Base-by-base conservation (phyloP, 176 grass and related monocot genomes). In the Bonia amplexicaulis region DNA sequence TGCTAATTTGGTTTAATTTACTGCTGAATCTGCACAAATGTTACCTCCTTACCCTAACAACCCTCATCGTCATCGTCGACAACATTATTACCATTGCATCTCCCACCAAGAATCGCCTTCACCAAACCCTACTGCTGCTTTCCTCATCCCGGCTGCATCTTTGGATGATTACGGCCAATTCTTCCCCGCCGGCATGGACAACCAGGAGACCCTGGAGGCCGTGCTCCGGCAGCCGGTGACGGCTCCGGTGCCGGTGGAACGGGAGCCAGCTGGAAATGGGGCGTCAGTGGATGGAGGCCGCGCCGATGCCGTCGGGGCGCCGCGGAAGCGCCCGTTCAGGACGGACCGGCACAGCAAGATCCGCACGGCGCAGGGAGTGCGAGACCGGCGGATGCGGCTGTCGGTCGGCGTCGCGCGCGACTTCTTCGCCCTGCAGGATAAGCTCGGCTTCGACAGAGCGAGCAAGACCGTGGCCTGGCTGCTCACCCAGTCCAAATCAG, bases 301-400 rank as follows among this genome's bases (percentile, higher is more conserved):
- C 15, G 31, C 35, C 49, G 15, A 27, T 3, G 49, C 2, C 16
- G 54, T 2, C 40, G 65, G 16, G 14, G 55, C 45, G 23, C 27
- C 53, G 53, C 83, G 91, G 48, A 94, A 82, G 83, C 76, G 92
- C 62, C 78, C 88, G n/a, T 29, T 41, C 57, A 52, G 92, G 25
- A 84, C 92, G 10, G 92, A 97, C 68, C 84, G 95, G 25, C 95
- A 97, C 86, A 97, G 95, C 95, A 97, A 97, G 90, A 97, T 97
- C 85, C 73, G 66, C 61, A 97, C 95, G 37, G 92, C 95, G 77
- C 92, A 92, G 48, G 95, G 95, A 20, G 83, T 92, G 73, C 65
- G 95, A 6, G 92, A 97, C 92, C 85, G 95, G 19, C 87, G 95
- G 69, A 97, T 97, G 95, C 85, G 95, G 53, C 88, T 97, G 23